Evolutionary conservation across 2,329 filamentous ascomycete species (phyloP).

Genomic region (Delphinella strobiligena): DNA sequence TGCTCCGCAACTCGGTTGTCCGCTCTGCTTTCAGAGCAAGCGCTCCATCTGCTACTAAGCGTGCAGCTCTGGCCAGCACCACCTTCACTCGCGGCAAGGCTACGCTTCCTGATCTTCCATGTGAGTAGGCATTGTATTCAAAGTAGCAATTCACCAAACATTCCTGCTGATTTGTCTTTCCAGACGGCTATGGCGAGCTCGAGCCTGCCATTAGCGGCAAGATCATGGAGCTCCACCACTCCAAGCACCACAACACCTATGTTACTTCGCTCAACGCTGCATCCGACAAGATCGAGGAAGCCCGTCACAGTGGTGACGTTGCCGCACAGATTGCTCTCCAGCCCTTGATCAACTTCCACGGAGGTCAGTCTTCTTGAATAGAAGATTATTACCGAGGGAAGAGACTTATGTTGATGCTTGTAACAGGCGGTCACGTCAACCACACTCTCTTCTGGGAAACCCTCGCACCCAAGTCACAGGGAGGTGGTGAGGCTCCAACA

Average conservation of each 20-base stretch:
- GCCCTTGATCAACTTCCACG: conserved; percentile 54
- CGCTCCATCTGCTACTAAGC: conserved; percentile 46
- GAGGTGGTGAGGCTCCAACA: conserved; percentile 51
- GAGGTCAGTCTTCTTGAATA: no score
- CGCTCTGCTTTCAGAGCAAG: conserved; percentile 61
- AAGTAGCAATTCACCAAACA: no score
- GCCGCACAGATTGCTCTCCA: conserved; percentile 42
- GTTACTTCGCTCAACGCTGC: conserved; percentile 80
- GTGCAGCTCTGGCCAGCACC: conserved; percentile 56
- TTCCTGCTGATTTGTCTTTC: neutral
- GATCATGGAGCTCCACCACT: conserved; percentile 95
- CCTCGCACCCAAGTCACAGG: conserved; percentile 53
- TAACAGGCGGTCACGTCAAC: conserved; percentile 49
- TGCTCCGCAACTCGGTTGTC: conserved; percentile 59
- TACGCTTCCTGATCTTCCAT: conserved; percentile 78
- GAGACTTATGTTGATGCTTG: no score
- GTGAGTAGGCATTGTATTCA: no score
- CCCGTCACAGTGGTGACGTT: conserved; percentile 42
- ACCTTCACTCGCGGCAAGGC: conserved; percentile 79
- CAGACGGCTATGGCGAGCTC: conserved; percentile 93
- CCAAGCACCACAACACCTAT: conserved; percentile 89
- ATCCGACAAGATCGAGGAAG: conserved; percentile 55
- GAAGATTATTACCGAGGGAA: no score
- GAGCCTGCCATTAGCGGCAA: conserved; percentile 73
- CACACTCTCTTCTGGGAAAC: conserved; percentile 61